Base-by-base conservation (phyloP, 2,329 filamentous ascomycete species). In the Fusarium mundagurra region DNA sequence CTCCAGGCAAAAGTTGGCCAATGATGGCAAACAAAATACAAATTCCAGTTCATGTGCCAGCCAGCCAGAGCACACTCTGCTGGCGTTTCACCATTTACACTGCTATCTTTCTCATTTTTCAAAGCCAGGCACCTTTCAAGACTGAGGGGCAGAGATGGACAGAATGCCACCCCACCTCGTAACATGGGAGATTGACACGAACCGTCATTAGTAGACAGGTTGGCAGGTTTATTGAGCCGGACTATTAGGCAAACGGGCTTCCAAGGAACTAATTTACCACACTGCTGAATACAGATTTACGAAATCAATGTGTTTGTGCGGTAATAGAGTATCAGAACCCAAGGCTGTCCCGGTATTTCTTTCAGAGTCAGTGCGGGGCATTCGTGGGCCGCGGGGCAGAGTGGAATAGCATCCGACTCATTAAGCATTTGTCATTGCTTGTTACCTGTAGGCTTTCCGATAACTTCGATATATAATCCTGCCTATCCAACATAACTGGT, bases 401-500 rank as follows among this genome's bases (percentile, higher is more conserved):
- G 75, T 67, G 72, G 67, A 48, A 72, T 44, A n/a, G 43, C 53
- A 36, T 41, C 27, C 13, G 50, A 68, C 72, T 66, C 66, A 65
- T 65, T 60, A 45, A 71, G 59, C 68, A 78, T 78, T 78, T 78
- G 76, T 78, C 73, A 78, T 78, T 76, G 61, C 34, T 41, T 29
- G 36, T 31, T 50, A 53, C 33, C 13, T 53, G n/a, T 36, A 45
- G 60, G 38, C 47, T 39, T 47, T 38, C 45, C 34, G 22, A 31
- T 20, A 33, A 36, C 33, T 24, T 36, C 27, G 34, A 27, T 38
- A 55, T 43, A 55, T n/a, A 31, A 29, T 43, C 27, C 36, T 55
- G 6, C 27, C 36, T 43, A 29, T 43, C 31, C 16, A 31, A 14
- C 34, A n/a, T 55, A 24, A 18, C 27, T 31, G 36, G 11, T 16